A percentile compares a stretch with the other conserved stretches of the same genome.
These are phyloP conservation scores for Xanthoparmelia taractica DNA, from an alignment of 495 filamentous ascomycete genomes.

Conservation along the genomic window DNA sequence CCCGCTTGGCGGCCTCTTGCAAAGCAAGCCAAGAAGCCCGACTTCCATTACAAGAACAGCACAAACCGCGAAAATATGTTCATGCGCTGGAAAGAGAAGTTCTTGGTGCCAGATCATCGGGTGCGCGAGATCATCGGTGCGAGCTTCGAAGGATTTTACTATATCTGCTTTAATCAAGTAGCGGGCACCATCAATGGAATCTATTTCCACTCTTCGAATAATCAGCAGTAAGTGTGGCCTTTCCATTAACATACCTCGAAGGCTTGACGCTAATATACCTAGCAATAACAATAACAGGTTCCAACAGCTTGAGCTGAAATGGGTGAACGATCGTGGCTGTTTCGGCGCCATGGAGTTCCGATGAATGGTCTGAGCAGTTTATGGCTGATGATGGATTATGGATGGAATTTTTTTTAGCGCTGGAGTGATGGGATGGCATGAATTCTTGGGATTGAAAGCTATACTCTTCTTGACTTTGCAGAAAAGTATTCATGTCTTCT, in stretches of 20 bases:
- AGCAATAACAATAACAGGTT: constrained; percentile 46
- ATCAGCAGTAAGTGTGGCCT: constrained; percentile 67
- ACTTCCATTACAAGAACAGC: constrained; percentile 61
- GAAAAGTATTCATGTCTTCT: background rate
- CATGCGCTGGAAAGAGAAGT: constrained; percentile 99
- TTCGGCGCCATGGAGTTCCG: constrained; percentile 89
- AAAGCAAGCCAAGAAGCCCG: constrained; percentile 67
- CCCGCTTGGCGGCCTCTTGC: constrained; percentile 72
- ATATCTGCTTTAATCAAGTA: constrained; percentile 96
- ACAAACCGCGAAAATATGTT: constrained; percentile 84
- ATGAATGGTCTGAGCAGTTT: constrained; percentile 40
- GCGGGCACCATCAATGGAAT: constrained; percentile 80
- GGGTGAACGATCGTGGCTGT: constrained; percentile 78
- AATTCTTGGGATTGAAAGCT: background rate
- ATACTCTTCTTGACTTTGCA: constrained; percentile 2
- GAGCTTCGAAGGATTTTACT: constrained; percentile 98
- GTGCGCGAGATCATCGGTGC: constrained; percentile 84
- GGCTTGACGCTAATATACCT: constrained; percentile 21
- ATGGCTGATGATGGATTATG: constrained; percentile 14
- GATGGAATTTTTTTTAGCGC: constrained; percentile 11
- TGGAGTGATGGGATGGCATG: constrained; percentile 16
- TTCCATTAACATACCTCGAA: background rate
- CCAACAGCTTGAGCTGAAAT: constrained; percentile 85
- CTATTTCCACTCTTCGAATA: constrained; percentile 89
- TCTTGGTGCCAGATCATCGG: constrained; percentile 91